A percentile compares a stretch with the other conserved stretches of the same genome.
phyloP scores from a whole-genome alignment of 192 early-diverging fungal genomes.

The Cetraspora pellucida region DNA sequence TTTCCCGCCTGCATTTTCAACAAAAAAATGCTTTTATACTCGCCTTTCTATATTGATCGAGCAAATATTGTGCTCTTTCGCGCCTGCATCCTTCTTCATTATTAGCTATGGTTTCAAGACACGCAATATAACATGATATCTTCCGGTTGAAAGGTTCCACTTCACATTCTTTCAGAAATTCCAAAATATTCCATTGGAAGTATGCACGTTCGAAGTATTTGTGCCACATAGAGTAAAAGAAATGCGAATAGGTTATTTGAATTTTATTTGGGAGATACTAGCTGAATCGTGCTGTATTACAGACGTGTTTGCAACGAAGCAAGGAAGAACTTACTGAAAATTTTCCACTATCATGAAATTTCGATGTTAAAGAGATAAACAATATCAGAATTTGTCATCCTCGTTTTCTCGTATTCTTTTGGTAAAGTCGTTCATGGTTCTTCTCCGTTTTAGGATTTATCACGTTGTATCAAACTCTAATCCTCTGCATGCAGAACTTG shows the following conservation, averaged over 20 bases:
- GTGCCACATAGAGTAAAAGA: not conserved
- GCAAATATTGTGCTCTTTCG: constrained; percentile 24
- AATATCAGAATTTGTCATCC: too few species aligned
- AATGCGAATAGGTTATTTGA: not conserved
- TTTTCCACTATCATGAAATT: too few species aligned
- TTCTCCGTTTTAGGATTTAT: too few species aligned
- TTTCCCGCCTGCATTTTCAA: constrained; percentile 13
- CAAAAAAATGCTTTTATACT: constrained; percentile 27
- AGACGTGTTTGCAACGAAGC: too few species aligned
- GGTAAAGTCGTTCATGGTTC: too few species aligned
- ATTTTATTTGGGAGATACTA: not conserved
- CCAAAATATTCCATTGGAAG: constrained; percentile 23
- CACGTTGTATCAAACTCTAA: too few species aligned
- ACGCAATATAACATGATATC: constrained; percentile 18
- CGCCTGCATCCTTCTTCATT: constrained; percentile 18
- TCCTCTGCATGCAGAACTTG: too few species aligned
- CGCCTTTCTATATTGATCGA: constrained; percentile 33
- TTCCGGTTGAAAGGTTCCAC: constrained; percentile 8
- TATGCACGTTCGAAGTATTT: constrained; percentile 30
- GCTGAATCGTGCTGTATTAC: too few species aligned
- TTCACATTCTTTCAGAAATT: constrained; percentile 30
- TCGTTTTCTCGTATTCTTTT: too few species aligned
- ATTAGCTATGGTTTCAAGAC: constrained; percentile 28
- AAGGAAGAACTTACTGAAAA: not conserved
- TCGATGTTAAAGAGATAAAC: too few species aligned